Base-by-base conservation (phyloP, 768 basidiomycete genomes). In the Phlegmacium glaucopus region DNA sequence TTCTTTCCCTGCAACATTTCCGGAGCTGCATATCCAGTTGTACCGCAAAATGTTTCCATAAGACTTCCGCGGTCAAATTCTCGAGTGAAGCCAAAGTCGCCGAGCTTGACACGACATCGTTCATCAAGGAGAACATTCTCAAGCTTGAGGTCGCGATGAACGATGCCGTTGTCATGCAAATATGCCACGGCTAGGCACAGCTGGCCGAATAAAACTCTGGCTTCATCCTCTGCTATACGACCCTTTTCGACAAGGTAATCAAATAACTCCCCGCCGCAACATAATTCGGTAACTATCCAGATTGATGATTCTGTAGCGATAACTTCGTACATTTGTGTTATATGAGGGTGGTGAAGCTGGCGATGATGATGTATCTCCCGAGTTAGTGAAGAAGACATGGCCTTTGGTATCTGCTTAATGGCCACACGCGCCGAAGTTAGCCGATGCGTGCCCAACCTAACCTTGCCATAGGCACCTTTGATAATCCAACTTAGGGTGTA, bases 361-460 rank as follows among this genome's bases (percentile, higher is more conserved):
- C 95, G 88, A 70, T 99, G 95, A 60, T 99, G 96, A 61, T 99
- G 95, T 46, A 99, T 96, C 71, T 99, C 95, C 54, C 95, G 83
- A 22, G 96, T 99, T 34, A 99, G 78, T 13, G 88, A 79, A 6
- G 94, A 80, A 27, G 94, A 91, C 76, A 93, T 82, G 48, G 85
- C 81, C 67, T 98, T 98, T 30, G 95, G 92, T 53, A 97, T 95
- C 68, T 97, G 94, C 71, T 99, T 99, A 72, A 99, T 87, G 46
- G 95, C 95, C 56, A 95, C 94, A 44, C 92, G 82, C 38, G 86
- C 86, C 6, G 87, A 88, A 2, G 94, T 94, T 39, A 97, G 75
- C 49, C 94, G 87, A 65, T 99, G 94, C 1, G 88, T 92, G 44
- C 94, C 96, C 63, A 99, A 75, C 43, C 94, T 84, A 26, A 98